These are phyloP conservation scores for Candida orba DNA, from an alignment of 805 yeast genomes.

Conservation along the genomic window DNA sequence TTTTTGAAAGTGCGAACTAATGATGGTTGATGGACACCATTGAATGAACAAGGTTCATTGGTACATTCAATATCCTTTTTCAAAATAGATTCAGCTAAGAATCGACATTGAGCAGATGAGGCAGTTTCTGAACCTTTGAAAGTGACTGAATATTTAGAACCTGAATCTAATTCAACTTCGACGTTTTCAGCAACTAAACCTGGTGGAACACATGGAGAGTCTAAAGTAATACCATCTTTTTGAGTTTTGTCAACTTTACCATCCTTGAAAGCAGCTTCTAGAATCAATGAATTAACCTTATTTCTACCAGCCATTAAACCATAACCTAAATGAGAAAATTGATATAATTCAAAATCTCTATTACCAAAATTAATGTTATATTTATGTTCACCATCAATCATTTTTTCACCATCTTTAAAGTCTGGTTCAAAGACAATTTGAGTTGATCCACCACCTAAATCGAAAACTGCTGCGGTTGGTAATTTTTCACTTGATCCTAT, in stretches of 20 bases:
- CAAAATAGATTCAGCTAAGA: conserved; percentile 71
- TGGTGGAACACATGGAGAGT: conserved; percentile 88
- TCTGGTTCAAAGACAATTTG: conserved; percentile 97
- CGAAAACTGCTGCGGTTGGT: conserved; percentile 96
- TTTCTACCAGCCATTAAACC: conserved; percentile 94
- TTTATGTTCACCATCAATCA: conserved; percentile 86
- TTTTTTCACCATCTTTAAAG: conserved; percentile 46
- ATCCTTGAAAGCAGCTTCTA: conserved; percentile 40
- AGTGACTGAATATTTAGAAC: conserved; percentile 42
- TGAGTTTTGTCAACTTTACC: conserved; percentile 34
- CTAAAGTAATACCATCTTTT: conserved; percentile 39
- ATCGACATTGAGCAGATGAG: conserved; percentile 82
- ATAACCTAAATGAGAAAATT: conserved; percentile 90
- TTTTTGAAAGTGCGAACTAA: conserved; percentile 67
- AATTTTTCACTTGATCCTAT: conserved; percentile 67
- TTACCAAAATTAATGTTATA: conserved; percentile 76
- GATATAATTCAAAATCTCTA: conserved; percentile 74
- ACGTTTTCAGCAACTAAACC: conserved; percentile 53
- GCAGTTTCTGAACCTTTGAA: conserved; percentile 58
- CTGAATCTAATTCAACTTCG: conserved; percentile 47
- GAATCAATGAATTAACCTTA: conserved; percentile 61
- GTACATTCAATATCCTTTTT: conserved; percentile 78
- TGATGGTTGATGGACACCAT: conserved; percentile 96
- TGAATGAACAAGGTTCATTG: conserved; percentile 83
- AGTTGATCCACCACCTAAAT: conserved; percentile 97